These are phyloP conservation scores for Begonia fuchsioides DNA, from an alignment of 306 rosid genomes.

Conservation along the genomic window DNA sequence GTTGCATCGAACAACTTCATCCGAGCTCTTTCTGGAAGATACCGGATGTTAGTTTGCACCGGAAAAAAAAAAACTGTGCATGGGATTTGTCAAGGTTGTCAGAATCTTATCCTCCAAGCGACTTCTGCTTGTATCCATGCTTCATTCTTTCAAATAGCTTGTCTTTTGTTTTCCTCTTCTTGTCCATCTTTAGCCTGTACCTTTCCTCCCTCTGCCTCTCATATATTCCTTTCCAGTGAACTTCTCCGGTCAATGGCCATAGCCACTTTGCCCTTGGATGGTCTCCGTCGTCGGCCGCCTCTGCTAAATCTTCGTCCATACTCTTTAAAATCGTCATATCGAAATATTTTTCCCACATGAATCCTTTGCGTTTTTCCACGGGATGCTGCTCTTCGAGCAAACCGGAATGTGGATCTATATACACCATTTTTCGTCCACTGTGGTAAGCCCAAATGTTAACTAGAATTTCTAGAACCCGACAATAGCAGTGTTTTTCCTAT, in stretches of 20 bases:
- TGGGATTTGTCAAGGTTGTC: no score
- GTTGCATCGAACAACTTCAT: no score
- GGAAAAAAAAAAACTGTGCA: no score
- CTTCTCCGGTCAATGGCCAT: constrained; percentile 93
- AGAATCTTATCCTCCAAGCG: constrained; percentile 48
- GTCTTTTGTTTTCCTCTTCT: constrained; percentile 73
- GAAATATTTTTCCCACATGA: constrained; percentile 80
- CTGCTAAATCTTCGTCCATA: constrained; percentile 93
- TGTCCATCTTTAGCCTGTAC: constrained; percentile 88
- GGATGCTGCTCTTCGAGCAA: constrained; percentile 74
- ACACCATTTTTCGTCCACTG: constrained; percentile 81
- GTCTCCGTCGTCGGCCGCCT: constrained; percentile 87
- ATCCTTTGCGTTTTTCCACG: constrained; percentile 49
- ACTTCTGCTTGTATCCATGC: constrained; percentile 70
- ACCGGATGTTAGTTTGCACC: no score
- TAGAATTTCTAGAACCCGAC: constrained; percentile 75
- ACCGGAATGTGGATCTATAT: constrained; percentile 59
- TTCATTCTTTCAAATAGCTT: constrained; percentile 60
- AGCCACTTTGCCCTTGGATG: constrained; percentile 53
- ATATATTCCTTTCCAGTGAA: constrained; percentile 88
- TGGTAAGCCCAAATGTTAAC: constrained; percentile 97
- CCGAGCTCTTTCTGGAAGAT: no score
- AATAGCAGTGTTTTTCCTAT: constrained; percentile 78
- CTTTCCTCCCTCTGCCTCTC: constrained; percentile 92
- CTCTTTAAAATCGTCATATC: constrained; percentile 51